These are phyloP conservation scores for Podaxis carcinomalis DNA, from an alignment of 768 basidiomycete species.

Conservation along the genomic window DNA sequence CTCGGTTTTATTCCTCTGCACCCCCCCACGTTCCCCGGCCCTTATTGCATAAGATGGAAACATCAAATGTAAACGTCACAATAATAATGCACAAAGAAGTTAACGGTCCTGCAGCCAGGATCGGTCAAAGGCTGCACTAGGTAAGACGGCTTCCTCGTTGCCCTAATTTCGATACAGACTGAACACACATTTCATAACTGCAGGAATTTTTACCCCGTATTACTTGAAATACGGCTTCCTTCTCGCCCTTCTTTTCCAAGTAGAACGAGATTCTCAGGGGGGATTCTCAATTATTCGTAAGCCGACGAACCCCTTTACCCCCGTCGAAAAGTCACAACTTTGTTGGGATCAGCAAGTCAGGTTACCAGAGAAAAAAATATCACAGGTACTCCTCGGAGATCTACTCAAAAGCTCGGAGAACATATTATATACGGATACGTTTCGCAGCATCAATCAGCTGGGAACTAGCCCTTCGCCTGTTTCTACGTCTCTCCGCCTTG, in stretches of 20 bases:
- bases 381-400: slow-evolving; percentile 9
- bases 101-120: neutral
- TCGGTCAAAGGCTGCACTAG: neutral
- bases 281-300: neutral
- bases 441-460: slow-evolving; percentile 4
- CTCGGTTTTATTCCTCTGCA: neutral
- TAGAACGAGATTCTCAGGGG: neutral
- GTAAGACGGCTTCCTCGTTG: neutral
- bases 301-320: neutral
- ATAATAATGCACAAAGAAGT: neutral
- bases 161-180: neutral
- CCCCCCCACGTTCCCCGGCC: neutral
- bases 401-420: slow-evolving; percentile 5
- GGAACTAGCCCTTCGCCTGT: neutral
- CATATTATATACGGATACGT: neutral
- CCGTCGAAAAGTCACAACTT: neutral
- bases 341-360: neutral
- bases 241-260: neutral
- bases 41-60: slow-evolving; percentile 2
- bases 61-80: neutral
- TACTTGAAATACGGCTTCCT: neutral
- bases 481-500: neutral
- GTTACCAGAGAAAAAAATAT: neutral
- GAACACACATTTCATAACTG: neutral
- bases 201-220: slow-evolving; percentile 2